These are phyloP conservation scores for Rehmannia glutinosa DNA, from an alignment of 257 asterid species.

Conservation along the genomic window DNA sequence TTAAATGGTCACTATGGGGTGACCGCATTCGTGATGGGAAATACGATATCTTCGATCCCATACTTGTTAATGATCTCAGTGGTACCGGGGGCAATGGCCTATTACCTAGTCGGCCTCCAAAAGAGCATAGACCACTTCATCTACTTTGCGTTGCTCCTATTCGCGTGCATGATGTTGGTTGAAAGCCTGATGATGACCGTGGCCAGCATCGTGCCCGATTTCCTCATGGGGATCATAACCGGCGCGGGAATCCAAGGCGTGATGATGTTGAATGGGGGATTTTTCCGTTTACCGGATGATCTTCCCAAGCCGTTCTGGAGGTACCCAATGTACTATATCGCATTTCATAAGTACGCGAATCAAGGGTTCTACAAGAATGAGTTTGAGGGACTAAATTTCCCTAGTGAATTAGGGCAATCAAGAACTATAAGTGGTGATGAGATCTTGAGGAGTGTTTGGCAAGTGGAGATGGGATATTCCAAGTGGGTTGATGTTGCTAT, in stretches of 20 bases:
- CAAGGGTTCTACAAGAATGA: slow-evolving; percentile 62
- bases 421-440: slow-evolving; percentile 33
- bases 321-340: slow-evolving; percentile 47
- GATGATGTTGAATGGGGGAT: slow-evolving; percentile 55
- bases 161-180: slow-evolving; percentile 48
- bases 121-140: slow-evolving; percentile 37
- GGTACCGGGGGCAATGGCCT: slow-evolving; percentile 45
- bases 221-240: slow-evolving; percentile 51
- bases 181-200: slow-evolving; percentile 65
- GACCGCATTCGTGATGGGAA: slow-evolving; percentile 44
- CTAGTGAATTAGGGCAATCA: slow-evolving; percentile 25
- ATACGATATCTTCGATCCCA: slow-evolving; percentile 58
- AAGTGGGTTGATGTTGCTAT: slow-evolving; percentile 54
- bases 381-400: slow-evolving; percentile 38
- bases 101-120: slow-evolving; percentile 55
- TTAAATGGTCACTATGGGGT: slow-evolving; percentile 43
- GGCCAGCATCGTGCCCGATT: slow-evolving; percentile 47
- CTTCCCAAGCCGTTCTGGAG: slow-evolving; percentile 54
- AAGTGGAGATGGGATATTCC: slow-evolving; percentile 51
- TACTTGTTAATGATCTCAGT: slow-evolving; percentile 41
- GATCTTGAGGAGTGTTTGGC: slow-evolving; percentile 43
- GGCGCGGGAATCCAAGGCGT: slow-evolving; percentile 58
- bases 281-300: slow-evolving; percentile 47
- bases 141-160: slow-evolving; percentile 34
- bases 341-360: slow-evolving; percentile 51